Evolutionary conservation across 83 land plant genomes (phyloP).

Genomic region (Thuja plicata): DNA sequence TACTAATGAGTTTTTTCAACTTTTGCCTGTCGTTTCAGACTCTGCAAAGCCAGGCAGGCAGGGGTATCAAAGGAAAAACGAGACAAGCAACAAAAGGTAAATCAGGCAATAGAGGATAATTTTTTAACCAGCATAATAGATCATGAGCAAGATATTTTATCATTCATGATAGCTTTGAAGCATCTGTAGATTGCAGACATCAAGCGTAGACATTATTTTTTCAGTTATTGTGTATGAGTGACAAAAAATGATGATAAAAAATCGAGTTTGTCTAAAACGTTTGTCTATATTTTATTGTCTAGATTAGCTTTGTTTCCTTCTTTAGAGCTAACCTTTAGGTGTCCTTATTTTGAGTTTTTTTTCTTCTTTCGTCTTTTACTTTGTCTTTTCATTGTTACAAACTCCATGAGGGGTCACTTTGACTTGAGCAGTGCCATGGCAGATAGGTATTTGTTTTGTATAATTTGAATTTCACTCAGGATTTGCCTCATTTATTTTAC

Average conservation of each 20-base stretch:
- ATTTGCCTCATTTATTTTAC: no score
- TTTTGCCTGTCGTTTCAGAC: conserved; percentile 28
- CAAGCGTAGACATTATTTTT: neutral
- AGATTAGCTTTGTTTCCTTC: no score
- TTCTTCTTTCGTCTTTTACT: no score
- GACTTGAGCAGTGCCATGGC: no score
- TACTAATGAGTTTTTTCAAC: neutral
- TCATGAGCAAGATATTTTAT: neutral
- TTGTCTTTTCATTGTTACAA: no score
- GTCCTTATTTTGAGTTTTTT: no score
- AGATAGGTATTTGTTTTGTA: no score
- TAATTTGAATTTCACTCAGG: no score
- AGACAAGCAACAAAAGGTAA: conserved; percentile 71
- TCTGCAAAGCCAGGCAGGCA: conserved; percentile 70
- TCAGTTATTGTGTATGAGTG: neutral
- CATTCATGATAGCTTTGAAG: neutral
- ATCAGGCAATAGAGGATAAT: neutral
- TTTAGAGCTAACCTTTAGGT: no score
- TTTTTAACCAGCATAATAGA: neutral
- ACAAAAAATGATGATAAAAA: neutral
- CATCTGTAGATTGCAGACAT: neutral
- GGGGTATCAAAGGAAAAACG: conserved; percentile 64
- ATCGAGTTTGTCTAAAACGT: no score
- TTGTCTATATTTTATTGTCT: no score
- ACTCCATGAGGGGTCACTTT: no score